Conservation (phyloP, 177 flowering plant species). For the Vitis hybrid region DNA sequence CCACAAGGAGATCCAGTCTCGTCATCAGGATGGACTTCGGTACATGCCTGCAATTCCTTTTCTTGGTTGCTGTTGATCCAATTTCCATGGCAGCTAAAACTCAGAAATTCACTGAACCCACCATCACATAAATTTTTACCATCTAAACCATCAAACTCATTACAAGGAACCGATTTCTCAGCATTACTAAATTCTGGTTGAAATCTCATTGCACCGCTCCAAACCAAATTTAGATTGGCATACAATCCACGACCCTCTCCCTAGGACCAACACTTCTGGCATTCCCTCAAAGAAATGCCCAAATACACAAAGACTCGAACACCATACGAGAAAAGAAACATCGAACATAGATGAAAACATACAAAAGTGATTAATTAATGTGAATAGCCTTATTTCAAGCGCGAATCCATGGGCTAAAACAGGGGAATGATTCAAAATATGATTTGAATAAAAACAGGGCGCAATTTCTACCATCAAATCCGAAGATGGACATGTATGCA, state of each 20-base stretch:
- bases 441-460: too few relatives aligned
- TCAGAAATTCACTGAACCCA: constrained; percentile 22
- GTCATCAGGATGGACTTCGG: constrained; percentile 12
- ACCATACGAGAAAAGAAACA: too few relatives aligned
- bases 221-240: constrained; percentile 12
- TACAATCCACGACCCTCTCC: not conserved
- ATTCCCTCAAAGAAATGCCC: too few relatives aligned
- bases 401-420: too few relatives aligned
- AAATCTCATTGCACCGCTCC: constrained; percentile 13
- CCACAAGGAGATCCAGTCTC: constrained; percentile 60
- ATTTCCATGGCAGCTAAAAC: constrained; percentile 10
- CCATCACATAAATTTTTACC: constrained; percentile 10
- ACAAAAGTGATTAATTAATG: too few relatives aligned
- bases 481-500: too few relatives aligned
- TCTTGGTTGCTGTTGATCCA: not conserved
- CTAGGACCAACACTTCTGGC: constrained; percentile 1
- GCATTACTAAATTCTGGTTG: not conserved
- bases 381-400: too few relatives aligned
- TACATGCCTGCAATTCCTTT: constrained; percentile 6
- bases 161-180: not conserved
- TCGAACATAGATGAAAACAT: too few relatives aligned
- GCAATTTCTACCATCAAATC: too few relatives aligned
- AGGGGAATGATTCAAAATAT: too few relatives aligned
- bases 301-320: too few relatives aligned
- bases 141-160: constrained; percentile 6